Base-by-base conservation (phyloP, 1,139 yeast genomes). In the Hansenula lynferdii region DNA sequence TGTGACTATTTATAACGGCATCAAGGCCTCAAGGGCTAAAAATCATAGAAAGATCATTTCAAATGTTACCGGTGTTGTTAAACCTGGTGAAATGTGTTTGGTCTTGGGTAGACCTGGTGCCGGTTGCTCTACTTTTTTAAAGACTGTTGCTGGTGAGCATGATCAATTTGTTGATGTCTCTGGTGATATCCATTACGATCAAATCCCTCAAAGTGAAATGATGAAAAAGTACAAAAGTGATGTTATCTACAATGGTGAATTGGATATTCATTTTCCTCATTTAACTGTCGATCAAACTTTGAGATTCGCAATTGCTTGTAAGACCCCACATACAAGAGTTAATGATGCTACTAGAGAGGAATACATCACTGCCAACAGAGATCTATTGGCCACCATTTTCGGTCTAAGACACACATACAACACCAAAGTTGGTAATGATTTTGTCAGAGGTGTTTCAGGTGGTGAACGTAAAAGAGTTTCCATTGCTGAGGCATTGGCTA, bases 391-490 rank as follows among this genome's bases (percentile, higher is more conserved):
- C 9, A 73, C 80, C 0, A 62, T 70, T 21, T 76, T 73, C 46
- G 83, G 83, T 22, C 65, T 82, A 35, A 63, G 72, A 31, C 87
- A 81, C 52, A 80, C 85, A n/a, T 69, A 72, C 44, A 70, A 80
- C 55, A 80, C 89, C 22, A 72, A 74, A 48, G 89, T 82, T 25
- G 90, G 90, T 41, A 73, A 77, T 54, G 86, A 82, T 52, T 75
- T 71, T 41, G 73, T 83, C 31, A 72, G 90, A 53, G 94, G 94
- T 61, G 85, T 84, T 26, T 81, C 90, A 33, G 94, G 94, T 52
- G 94, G 94, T 64, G 92, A 84, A 63, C 71, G 92, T 51, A 83
- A 83, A 62, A 79, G 94, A 61, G 92, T 84, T 19, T 81, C 90
- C 6, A 80, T 84, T 51, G 85, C 85, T 21, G 78, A 72, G 54